A percentile compares a stretch with the other conserved stretches of the same genome.
Evolutionary conservation across 495 filamentous ascomycete genomes (phyloP).

Genomic region (Clohesyomyces aquaticus): DNA sequence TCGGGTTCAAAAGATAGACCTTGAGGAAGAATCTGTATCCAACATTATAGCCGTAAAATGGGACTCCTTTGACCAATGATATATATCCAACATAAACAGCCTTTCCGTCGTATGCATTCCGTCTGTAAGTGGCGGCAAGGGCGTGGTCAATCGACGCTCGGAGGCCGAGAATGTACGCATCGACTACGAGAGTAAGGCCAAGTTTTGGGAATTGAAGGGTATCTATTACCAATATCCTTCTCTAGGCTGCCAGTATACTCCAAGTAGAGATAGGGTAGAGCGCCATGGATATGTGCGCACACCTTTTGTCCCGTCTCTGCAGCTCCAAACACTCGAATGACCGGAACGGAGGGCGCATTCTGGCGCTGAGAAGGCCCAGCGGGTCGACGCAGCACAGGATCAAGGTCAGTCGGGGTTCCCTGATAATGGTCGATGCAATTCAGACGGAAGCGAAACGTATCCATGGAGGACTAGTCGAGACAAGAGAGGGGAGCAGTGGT

Average conservation of each 20-base stretch:
- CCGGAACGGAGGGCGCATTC: slow-evolving; percentile 73
- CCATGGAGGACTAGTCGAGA: slow-evolving; percentile 42
- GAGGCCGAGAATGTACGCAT: slow-evolving; percentile 69
- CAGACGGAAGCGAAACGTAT: slow-evolving; percentile 74
- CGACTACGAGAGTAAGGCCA: too few relatives aligned
- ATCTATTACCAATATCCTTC: slow-evolving; percentile 61
- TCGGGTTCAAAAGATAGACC: slow-evolving; percentile 87
- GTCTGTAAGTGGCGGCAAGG: slow-evolving; percentile 76
- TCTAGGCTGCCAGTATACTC: slow-evolving; percentile 76
- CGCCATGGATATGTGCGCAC: slow-evolving; percentile 95
- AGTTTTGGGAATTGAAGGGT: too few relatives aligned
- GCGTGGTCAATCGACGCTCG: slow-evolving; percentile 85
- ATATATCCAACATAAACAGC: slow-evolving; percentile 83
- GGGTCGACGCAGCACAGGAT: slow-evolving; percentile 72
- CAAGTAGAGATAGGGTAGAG: slow-evolving; percentile 91
- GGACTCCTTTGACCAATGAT: slow-evolving; percentile 86
- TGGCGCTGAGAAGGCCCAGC: slow-evolving; percentile 53
- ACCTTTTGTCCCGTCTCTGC: slow-evolving; percentile 96
- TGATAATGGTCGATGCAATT: slow-evolving; percentile 97
- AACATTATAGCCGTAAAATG: slow-evolving; percentile 93
- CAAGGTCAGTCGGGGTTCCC: slow-evolving; percentile 72
- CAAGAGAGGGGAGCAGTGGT: neutral
- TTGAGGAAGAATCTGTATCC: slow-evolving; percentile 92
- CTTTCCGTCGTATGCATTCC: slow-evolving; percentile 69
- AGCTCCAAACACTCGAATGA: slow-evolving; percentile 88